Evolutionary conservation across 306 rosid species (phyloP), one percentile per base, ranked within the genome.

Genomic region (Acacia melanoxylon): DNA sequence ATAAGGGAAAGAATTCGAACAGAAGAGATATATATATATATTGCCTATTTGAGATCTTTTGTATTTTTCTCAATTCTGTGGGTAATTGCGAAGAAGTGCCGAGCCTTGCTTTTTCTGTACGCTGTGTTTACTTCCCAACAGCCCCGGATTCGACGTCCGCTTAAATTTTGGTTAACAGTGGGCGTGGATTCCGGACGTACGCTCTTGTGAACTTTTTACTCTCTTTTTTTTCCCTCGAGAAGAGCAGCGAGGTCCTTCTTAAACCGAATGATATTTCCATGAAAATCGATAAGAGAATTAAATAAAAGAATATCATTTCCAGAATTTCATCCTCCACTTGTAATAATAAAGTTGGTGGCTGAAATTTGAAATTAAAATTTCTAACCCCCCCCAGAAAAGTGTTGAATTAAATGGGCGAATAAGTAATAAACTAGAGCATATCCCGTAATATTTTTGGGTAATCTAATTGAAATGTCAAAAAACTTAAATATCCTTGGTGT

Each of bases 81-180:
- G 41, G 71, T 49, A 44, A 42, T 82, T 73, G 72, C 16, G 83
- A 80, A 46, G 79, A 51, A 17, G 27, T 83, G 12, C 76, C 74
- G 68, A 56, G 89, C 81, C 86, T 87, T 80, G 97, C 92, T 89
- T 89, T 86, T 80, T 81, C 78, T 71, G 81, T 74, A 91, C 89
- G 95, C 94, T 77, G 88, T 37, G 81, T 45, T 77, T 45, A 44
- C 51, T 56, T 19, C 14, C 68, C 27, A 49, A 63, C 81, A 40
- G 87, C 61, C 27, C 20, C 92, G 97, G 91, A 91, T 65, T 83
- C 79, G 58, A 87, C 72, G 74, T 27, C 0, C 8, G 16, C 27
- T 15, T 86, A 9, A 81, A 83, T 6, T 84, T 5, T 2, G 65
- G 16, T 88, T 68, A 59, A 41, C 72, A 44, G 24, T 40, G 20